Base-by-base conservation (phyloP, 2,329 filamentous ascomycete genomes). In the Aspergillus niger region DNA sequence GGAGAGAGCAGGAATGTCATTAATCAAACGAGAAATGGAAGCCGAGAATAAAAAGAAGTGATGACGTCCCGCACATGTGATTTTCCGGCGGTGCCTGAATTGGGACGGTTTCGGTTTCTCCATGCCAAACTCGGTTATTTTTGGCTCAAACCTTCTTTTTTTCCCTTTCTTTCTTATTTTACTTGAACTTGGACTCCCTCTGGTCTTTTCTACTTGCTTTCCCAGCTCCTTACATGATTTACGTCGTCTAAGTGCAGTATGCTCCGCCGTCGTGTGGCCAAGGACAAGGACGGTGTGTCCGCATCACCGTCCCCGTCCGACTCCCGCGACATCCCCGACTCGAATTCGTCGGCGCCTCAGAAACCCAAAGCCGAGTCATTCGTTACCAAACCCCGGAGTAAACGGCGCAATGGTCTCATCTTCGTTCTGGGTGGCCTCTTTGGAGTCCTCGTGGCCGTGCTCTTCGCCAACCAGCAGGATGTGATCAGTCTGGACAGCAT, bases 371-470 rank as follows among this genome's bases (percentile, higher is more conserved):
- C 47, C 24, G 67, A 71, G 57, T 67, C 76, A 67, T 65, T 76
- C n/a, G 61, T 72, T 24, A 78, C 66, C 3, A 76, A 73, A 50
- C 76, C 75, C 47, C 69, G 73, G 54, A 85, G 85, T 64, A 96
- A 94, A 78, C 86, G 91, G 67, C 87, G 89, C 63, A 91, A 87
- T 76, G 88, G 89, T 2, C 86, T 96, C 71, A 90, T 97, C 28
- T 98, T 99, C 76, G 80, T 89, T 8, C 82, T 99, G 20, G 95
- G 95, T 32, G 91, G 92, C 43, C 71, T 99, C n/a, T 94, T 95
- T 69, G 95, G 95, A 11, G 85, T 99, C 58, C 80, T 96, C n/a
- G 83, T 89, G 2, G 95, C 95, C 1, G 89, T 92, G 30, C 92
- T 97, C 76, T 95, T 99, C 69, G 94, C 93, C 30, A 89, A 90